Evolutionary conservation across 2,329 filamentous ascomycete species (phyloP).

Genomic region (Phymatotrichopsis omnivora): DNA sequence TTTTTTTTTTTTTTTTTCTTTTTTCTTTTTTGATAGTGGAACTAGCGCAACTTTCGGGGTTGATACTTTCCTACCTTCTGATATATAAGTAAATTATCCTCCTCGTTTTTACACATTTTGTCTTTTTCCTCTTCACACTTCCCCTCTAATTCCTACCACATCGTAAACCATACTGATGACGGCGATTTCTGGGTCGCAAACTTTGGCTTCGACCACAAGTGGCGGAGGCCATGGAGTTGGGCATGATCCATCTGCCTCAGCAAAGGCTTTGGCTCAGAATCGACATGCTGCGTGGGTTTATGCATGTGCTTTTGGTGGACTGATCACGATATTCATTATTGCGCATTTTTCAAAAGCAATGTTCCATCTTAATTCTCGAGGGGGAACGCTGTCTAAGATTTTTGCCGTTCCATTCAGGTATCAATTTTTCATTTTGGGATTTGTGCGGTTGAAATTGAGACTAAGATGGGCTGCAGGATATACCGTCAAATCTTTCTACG

Average conservation of each 20-base stretch:
- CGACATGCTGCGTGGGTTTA: constrained; percentile 14
- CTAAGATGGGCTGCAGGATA: constrained; percentile 13
- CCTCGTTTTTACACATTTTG: no score
- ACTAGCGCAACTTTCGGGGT: no score
- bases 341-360: constrained; percentile 25
- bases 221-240: background rate
- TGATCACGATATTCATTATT: constrained; percentile 28
- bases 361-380: constrained; percentile 26
- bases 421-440: background rate
- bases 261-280: constrained; percentile 2
- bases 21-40: no score
- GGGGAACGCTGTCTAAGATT: constrained; percentile 24
- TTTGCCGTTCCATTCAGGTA: constrained; percentile 26
- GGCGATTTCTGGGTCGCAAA: no score
- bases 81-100: no score
- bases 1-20: no score
- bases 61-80: no score
- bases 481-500: constrained; percentile 31
- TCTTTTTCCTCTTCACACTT: no score
- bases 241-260: constrained; percentile 3
- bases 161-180: no score
- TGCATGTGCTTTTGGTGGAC: constrained; percentile 14
- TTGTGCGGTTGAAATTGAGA: background rate
- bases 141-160: no score
- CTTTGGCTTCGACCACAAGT: no score